These are phyloP conservation scores for Ilyonectria destructans DNA, from an alignment of 2,329 filamentous ascomycete species.

Conservation along the genomic window DNA sequence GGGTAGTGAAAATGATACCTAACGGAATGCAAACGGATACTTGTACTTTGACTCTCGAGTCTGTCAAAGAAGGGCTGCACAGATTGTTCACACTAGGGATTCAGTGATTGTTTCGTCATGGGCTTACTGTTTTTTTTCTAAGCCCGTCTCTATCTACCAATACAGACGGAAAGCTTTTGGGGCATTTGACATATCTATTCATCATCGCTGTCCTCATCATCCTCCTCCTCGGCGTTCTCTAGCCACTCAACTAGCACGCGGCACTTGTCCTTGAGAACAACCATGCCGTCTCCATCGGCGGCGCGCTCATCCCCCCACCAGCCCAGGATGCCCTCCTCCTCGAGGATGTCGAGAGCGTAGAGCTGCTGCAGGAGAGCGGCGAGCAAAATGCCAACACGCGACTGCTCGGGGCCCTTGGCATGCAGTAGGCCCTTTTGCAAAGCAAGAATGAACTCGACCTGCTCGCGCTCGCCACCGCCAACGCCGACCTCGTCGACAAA, in stretches of 20 bases:
- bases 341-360: constrained; percentile 86
- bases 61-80: neutral
- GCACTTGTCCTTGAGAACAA: constrained; percentile 80
- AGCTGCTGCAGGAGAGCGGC: constrained; percentile 87
- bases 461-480: constrained; percentile 80
- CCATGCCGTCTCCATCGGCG: constrained; percentile 78
- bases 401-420: constrained; percentile 70
- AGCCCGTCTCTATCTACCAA: constrained; percentile 14
- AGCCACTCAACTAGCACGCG: constrained; percentile 88
- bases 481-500: constrained; percentile 75
- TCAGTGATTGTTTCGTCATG: neutral
- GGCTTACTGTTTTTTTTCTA: constrained; percentile 15
- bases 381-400: constrained; percentile 74
- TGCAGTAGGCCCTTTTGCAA: constrained; percentile 85
- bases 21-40: constrained; percentile 6
- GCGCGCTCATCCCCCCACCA: constrained; percentile 90
- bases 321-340: constrained; percentile 88
- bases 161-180: constrained; percentile 13
- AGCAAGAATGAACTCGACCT: constrained; percentile 87
- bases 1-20: constrained; percentile 33
- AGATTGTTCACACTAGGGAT: constrained; percentile 10
- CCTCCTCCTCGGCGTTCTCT: constrained; percentile 82
- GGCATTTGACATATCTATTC: constrained; percentile 38
- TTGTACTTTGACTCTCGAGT: constrained; percentile 7
- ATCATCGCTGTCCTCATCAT: constrained; percentile 71